Conservation (phyloP, 2,329 filamentous ascomycete genomes). For the Microcera coccophila region DNA sequence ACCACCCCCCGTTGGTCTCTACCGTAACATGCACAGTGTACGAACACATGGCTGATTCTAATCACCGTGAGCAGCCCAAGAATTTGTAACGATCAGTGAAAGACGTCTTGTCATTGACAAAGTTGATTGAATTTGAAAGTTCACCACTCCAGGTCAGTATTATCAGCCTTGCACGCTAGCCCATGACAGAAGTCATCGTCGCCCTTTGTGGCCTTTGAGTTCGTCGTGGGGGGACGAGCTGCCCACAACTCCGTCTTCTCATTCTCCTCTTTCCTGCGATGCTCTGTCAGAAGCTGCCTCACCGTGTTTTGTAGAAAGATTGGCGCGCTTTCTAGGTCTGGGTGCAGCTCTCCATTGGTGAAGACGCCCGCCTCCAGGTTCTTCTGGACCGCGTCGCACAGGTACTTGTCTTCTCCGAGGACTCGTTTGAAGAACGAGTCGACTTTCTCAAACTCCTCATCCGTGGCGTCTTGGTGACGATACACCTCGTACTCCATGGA, state of each 20-base stretch:
- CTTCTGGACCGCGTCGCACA: slow-evolving; percentile 55
- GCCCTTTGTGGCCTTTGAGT: slow-evolving; percentile 13
- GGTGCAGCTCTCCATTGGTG: slow-evolving; percentile 57
- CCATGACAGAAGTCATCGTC: slow-evolving; percentile 9
- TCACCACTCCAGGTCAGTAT: slow-evolving; percentile 9
- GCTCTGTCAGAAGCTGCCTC: slow-evolving; percentile 36
- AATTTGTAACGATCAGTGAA: too few species aligned
- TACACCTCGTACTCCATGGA: slow-evolving; percentile 43
- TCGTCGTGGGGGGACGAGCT: slow-evolving; percentile 26
- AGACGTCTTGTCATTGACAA: not conserved
- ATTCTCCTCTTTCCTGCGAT: slow-evolving; percentile 43
- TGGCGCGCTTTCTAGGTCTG: slow-evolving; percentile 43
- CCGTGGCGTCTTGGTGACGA: slow-evolving; percentile 53
- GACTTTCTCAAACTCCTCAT: slow-evolving; percentile 53
- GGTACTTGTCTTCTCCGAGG: slow-evolving; percentile 59
- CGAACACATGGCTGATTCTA: too few species aligned
- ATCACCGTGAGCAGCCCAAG: too few species aligned
- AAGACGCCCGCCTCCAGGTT: slow-evolving; percentile 60
- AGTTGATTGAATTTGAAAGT: too few species aligned
- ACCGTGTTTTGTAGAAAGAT: rapidly evolving
- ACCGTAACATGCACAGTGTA: too few species aligned
- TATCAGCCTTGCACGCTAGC: slow-evolving; percentile 3
- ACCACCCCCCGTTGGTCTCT: too few species aligned
- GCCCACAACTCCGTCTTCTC: slow-evolving; percentile 48
- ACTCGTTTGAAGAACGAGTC: slow-evolving; percentile 58